Percentiles rank a stretch among this genome's conserved stretches.
Conservation (phyloP, 1,139 yeast genomes). For the Suhomyces yuchorum region DNA sequence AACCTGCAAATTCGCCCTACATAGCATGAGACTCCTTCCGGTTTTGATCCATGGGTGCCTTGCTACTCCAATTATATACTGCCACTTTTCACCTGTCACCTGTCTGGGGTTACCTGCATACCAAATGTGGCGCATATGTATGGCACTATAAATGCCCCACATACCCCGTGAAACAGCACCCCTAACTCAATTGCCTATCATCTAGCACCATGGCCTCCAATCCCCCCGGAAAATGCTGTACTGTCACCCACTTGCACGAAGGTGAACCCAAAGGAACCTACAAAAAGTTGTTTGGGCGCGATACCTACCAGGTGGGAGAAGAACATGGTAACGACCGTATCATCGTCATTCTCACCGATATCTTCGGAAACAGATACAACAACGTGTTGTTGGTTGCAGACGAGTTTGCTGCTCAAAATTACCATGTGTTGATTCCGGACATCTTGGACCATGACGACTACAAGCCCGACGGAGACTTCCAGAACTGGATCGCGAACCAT, state of each 20-base stretch:
- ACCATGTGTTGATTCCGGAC: constrained; percentile 73
- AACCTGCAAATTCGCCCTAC: no score
- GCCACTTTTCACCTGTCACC: no score
- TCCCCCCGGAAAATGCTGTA: constrained; percentile 55
- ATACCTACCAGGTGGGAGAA: constrained; percentile 59
- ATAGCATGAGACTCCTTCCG: no score
- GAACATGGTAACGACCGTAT: constrained; percentile 45
- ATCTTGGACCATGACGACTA: constrained; percentile 61
- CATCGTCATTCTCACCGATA: constrained; percentile 67
- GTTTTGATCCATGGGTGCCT: no score
- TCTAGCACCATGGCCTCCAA: constrained; percentile 50
- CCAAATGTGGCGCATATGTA: background rate
- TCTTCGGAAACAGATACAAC: constrained; percentile 59
- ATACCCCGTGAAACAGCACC: background rate
- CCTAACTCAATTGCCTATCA: background rate
- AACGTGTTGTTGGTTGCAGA: constrained; percentile 72
- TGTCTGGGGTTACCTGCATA: background rate
- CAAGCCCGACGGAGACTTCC: constrained; percentile 28
- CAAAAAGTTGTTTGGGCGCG: constrained; percentile 45
- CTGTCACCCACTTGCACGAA: constrained; percentile 45
- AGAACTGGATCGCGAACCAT: constrained; percentile 60
- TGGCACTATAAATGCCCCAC: background rate
- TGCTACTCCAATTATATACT: no score
- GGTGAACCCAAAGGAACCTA: constrained; percentile 53
- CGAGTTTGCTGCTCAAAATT: constrained; percentile 56